Percentiles rank a stretch among this genome's conserved stretches.
phyloP scores from a whole-genome alignment of 1,284 basidiomycete genomes.

The Marasmius sp. region DNA sequence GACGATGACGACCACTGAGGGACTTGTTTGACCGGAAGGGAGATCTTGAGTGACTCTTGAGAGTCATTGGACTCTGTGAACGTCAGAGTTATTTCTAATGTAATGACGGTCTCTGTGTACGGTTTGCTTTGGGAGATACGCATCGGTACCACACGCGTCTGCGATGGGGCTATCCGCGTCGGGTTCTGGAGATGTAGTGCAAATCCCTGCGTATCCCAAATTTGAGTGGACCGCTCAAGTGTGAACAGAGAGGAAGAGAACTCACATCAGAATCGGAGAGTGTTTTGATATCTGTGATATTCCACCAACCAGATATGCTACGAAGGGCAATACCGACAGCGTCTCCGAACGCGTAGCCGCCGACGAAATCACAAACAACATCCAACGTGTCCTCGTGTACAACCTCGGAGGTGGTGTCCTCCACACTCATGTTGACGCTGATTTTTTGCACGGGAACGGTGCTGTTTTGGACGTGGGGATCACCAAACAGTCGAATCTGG shows the following conservation, averaged over 20 bases:
- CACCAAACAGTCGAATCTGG: constrained; percentile 79
- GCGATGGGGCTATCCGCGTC: constrained; percentile 55
- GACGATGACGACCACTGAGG: constrained; percentile 35
- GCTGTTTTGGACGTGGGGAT: constrained; percentile 46
- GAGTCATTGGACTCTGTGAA: constrained; percentile 16
- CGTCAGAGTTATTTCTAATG: constrained; percentile 33
- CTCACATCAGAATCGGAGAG: constrained; percentile 17
- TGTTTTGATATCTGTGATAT: constrained; percentile 28
- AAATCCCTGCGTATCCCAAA: constrained; percentile 29
- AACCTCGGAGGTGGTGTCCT: constrained; percentile 27
- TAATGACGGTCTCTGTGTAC: constrained; percentile 33
- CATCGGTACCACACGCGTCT: constrained; percentile 59
- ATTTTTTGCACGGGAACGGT: constrained; percentile 53
- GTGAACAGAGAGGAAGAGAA: neutral
- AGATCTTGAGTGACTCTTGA: constrained; percentile 11
- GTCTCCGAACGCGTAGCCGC: constrained; percentile 66
- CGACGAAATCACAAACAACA: constrained; percentile 61
- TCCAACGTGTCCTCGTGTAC: constrained; percentile 50
- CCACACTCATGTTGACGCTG: constrained; percentile 42
- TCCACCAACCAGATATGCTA: constrained; percentile 55
- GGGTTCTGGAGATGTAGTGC: constrained; percentile 34
- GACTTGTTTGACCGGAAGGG: constrained; percentile 45
- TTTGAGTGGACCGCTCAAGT: neutral
- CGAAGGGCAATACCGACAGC: constrained; percentile 64
- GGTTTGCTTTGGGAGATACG: constrained; percentile 38